These are phyloP conservation scores for Simmondsia chinensis DNA, from an alignment of 148 eudicot genomes.

Conservation along the genomic window DNA sequence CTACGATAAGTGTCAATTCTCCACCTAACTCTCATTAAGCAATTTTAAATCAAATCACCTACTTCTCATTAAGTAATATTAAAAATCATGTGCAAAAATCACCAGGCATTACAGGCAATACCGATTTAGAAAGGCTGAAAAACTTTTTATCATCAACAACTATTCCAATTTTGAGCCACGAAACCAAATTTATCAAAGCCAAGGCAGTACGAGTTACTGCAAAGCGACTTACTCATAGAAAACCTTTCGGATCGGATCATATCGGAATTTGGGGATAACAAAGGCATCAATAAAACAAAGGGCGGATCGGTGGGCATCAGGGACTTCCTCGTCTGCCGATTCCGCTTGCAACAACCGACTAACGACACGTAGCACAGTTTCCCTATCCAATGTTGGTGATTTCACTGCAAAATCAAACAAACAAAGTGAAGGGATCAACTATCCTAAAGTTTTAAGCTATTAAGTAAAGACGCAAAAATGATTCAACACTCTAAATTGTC, in stretches of 20 bases:
- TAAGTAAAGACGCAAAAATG: neutral
- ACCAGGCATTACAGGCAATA: no score
- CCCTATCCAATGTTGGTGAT: slow-evolving; percentile 76
- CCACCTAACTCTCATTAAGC: no score
- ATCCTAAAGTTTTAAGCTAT: neutral
- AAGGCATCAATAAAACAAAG: slow-evolving; percentile 58
- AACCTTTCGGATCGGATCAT: slow-evolving; percentile 54
- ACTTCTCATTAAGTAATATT: no score
- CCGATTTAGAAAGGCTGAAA: no score
- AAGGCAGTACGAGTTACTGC: no score
- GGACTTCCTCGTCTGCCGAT: slow-evolving; percentile 36
- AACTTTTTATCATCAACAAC: neutral
- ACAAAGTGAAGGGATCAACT: neutral
- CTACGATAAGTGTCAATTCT: no score
- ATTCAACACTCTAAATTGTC: no score
- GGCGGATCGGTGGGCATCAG: slow-evolving; percentile 25
- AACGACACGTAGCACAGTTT: slow-evolving; percentile 39
- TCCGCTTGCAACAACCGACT: slow-evolving; percentile 39
- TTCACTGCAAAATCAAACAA: slow-evolving; percentile 45
- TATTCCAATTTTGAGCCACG: no score
- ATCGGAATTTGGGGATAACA: slow-evolving; percentile 58
- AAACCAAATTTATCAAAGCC: no score
- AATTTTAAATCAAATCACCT: no score
- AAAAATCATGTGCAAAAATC: no score
- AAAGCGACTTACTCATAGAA: slow-evolving; percentile 65